Evolutionary conservation across 495 filamentous ascomycete genomes (phyloP), one percentile per base, ranked within the genome.

Genomic region (Penicillium crystallinum): DNA sequence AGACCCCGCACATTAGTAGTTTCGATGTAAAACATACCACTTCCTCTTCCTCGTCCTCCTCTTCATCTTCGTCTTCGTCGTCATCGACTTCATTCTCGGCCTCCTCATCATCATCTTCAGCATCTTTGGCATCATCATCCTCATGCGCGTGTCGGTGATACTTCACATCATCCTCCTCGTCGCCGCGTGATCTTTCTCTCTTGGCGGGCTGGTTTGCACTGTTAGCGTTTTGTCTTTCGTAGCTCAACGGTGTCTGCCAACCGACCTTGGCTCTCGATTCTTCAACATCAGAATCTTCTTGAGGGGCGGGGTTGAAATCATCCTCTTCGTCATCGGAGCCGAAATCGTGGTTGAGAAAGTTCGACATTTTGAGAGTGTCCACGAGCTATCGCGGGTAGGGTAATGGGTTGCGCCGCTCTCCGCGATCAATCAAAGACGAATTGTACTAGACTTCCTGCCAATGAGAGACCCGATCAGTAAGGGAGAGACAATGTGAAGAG

Each of bases 261-360:
- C 74, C 59, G 30, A 78, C 73, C 54, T 75, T 70, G 15, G 66
- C 62, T 12, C 71, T 71, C 43, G 25, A 11, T 2, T 80, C 72
- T 41, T 90, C 88, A 37, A 81, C 80, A 52, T 88, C 87, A 5
- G 87, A 90, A 3, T 84, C 66, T 46, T 87, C 82, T 43, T 73
- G 81, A 9, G 82, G 80, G 21, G 73, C 76, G 25, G 88, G 88
- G 63, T 92, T 90, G 71, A 92, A 91, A 57, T 89, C 84, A 57
- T 89, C 87, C 49, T 90, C 87, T 46, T 90, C 87, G 19, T 88
- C 81, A n/a, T 84, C 87, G 48, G 85, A 88, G 50, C 85, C 86
- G 57, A 80, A 82, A 39, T 80, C 72, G 29, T 80, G 71, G 46
- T 78, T 72, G 14, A 80, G 43, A n/a, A 82, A 62, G 57, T 76